phyloP scores from a whole-genome alignment of 1,139 yeast species.

The Tardiomyces digboiensis region DNA sequence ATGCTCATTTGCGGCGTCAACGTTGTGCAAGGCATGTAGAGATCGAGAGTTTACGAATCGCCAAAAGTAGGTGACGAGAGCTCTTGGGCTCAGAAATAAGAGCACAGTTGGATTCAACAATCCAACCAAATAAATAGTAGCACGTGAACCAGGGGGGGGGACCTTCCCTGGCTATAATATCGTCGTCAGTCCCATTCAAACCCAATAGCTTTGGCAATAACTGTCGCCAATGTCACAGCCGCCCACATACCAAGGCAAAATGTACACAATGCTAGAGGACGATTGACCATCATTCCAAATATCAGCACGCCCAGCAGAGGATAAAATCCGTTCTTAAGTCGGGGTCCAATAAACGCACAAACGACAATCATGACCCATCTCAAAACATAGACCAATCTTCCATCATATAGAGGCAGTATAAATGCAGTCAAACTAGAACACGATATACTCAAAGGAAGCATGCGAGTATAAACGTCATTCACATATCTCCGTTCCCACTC shows the following conservation, averaged over 20 bases:
- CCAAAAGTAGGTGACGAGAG: too few species aligned
- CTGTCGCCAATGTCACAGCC: neutral
- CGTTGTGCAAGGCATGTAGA: too few species aligned
- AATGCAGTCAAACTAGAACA: neutral
- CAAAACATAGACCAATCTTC: neutral
- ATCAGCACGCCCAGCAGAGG: neutral
- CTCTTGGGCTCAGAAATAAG: too few species aligned
- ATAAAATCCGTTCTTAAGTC: neutral
- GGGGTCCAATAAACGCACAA: neutral
- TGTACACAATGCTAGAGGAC: neutral
- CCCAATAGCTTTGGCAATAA: neutral
- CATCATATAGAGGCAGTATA: neutral
- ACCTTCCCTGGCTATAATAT: too few species aligned
- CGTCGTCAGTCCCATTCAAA: neutral
- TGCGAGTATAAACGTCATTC: neutral
- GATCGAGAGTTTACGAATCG: too few species aligned
- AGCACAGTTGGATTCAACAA: too few species aligned
- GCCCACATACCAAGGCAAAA: neutral
- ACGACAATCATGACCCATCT: neutral
- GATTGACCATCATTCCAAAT: neutral
- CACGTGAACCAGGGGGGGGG: too few species aligned
- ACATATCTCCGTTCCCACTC: neutral
- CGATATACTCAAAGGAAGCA: neutral
- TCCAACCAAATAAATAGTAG: too few species aligned
- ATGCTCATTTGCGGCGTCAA: too few species aligned